Percentiles rank a stretch among this genome's conserved stretches.
Evolutionary conservation across 2,329 filamentous ascomycete genomes (phyloP).

Genomic region (Cytospora chrysosperma): DNA sequence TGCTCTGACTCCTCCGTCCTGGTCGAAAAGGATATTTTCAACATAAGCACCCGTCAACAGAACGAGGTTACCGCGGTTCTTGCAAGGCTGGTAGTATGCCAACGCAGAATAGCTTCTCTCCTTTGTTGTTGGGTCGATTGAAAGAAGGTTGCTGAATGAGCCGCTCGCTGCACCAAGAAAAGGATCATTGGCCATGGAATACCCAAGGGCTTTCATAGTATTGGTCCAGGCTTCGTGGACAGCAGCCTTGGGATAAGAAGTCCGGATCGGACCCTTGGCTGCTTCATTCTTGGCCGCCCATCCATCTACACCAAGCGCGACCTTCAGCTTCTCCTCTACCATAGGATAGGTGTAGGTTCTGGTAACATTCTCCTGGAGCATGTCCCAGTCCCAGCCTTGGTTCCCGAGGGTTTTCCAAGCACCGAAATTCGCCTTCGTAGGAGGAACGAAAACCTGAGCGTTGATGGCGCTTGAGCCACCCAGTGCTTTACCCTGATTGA

Average conservation of each 20-base stretch:
- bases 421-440: slow-evolving; percentile 43
- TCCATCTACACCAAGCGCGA: slow-evolving; percentile 34
- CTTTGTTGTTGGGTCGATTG: slow-evolving; percentile 40
- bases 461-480: slow-evolving; percentile 42
- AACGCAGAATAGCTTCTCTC: slow-evolving; percentile 41
- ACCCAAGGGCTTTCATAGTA: slow-evolving; percentile 27
- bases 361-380: slow-evolving; percentile 33
- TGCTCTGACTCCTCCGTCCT: slow-evolving; percentile 33
- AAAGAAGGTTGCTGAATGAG: slow-evolving; percentile 30
- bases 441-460: slow-evolving; percentile 37
- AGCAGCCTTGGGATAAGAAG: slow-evolving; percentile 36
- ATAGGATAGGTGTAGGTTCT: not conserved
- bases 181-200: not conserved
- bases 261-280: slow-evolving; percentile 37
- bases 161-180: slow-evolving; percentile 37
- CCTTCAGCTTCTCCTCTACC: slow-evolving; percentile 30
- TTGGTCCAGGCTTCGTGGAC: slow-evolving; percentile 36
- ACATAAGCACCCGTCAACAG: slow-evolving; percentile 1
- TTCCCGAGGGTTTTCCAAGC: slow-evolving; percentile 56
- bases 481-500: slow-evolving; percentile 35
- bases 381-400: slow-evolving; percentile 47
- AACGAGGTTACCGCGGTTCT: slow-evolving; percentile 28
- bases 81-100: slow-evolving; percentile 41
- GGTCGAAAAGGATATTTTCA: slow-evolving; percentile 4
- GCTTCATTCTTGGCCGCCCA: not conserved